These are phyloP conservation scores for Phytophthora cactorum DNA, from an alignment of 352 stramenopile genomes.

Conservation along the genomic window DNA sequence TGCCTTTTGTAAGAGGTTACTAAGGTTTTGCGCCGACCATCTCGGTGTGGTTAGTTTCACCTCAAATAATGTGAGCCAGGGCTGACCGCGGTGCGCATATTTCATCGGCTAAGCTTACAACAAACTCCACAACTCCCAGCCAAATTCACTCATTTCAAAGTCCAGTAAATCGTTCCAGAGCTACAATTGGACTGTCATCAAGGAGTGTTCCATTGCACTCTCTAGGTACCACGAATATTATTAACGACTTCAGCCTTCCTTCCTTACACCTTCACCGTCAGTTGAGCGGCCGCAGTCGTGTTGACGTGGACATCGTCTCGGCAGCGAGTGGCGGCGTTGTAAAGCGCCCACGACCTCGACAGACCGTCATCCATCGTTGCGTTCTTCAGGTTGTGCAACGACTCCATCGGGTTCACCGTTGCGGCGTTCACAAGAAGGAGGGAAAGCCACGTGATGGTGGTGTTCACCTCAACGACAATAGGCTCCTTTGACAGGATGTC, in stretches of 20 bases:
- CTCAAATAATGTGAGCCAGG: not conserved
- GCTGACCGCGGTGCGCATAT: not conserved
- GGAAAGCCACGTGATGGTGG: slow-evolving; percentile 66
- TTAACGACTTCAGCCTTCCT: not conserved
- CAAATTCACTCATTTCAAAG: not conserved
- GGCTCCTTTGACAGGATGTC: slow-evolving; percentile 71
- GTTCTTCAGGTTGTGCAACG: slow-evolving; percentile 51
- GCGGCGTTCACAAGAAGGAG: slow-evolving; percentile 78
- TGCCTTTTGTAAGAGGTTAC: not conserved
- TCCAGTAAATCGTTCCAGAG: not conserved
- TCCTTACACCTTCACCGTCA: slow-evolving; percentile 9
- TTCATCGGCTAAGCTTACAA: too few species aligned
- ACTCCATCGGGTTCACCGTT: slow-evolving; percentile 53
- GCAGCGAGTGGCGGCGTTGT: slow-evolving; percentile 63
- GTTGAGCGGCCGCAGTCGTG: not conserved
- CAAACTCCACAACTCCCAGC: not conserved
- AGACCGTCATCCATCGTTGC: slow-evolving; percentile 73
- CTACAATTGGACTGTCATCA: not conserved
- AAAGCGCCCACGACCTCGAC: slow-evolving; percentile 72
- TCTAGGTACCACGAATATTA: not conserved
- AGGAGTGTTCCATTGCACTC: slow-evolving; percentile 10
- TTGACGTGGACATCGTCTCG: slow-evolving; percentile 15
- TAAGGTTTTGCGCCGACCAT: not conserved
- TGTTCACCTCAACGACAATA: slow-evolving; percentile 47
- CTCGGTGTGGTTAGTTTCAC: not conserved